Percentiles rank a stretch among this genome's conserved stretches.
Evolutionary conservation across 495 filamentous ascomycete genomes (phyloP).

Genomic region (Saxispiralis lemnorum): DNA sequence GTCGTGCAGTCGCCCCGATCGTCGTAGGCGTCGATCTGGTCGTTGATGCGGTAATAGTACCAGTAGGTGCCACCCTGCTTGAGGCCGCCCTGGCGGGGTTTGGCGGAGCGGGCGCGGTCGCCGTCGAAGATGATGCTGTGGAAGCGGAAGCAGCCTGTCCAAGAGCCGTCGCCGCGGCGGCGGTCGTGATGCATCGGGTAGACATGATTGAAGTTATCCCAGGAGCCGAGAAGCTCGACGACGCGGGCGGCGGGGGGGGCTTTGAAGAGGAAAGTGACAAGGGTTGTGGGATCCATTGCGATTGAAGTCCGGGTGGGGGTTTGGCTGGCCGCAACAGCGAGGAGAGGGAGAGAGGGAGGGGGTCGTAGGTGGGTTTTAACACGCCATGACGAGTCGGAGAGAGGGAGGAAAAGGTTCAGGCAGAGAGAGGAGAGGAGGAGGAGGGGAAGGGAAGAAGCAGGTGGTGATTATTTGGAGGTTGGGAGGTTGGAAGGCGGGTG

Average conservation of each 20-base stretch:
- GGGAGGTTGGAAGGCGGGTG: too few relatives aligned
- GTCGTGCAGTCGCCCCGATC: slow-evolving; percentile 51
- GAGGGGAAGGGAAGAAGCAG: too few relatives aligned
- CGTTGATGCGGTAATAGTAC: slow-evolving; percentile 78
- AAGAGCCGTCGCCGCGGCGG: slow-evolving; percentile 50
- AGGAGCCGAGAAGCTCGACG: slow-evolving; percentile 72
- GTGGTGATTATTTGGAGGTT: too few relatives aligned
- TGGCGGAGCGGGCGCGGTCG: slow-evolving; percentile 30
- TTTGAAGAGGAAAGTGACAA: slow-evolving; percentile 29
- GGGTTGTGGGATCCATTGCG: slow-evolving; percentile 21
- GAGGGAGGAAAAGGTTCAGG: too few relatives aligned
- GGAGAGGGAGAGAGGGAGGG: too few relatives aligned
- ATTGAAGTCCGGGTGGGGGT: too few relatives aligned
- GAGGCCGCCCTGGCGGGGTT: slow-evolving; percentile 55
- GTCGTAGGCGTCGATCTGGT: slow-evolving; percentile 56
- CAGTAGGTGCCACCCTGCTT: slow-evolving; percentile 90
- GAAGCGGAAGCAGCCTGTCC: slow-evolving; percentile 73
- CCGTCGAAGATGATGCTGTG: slow-evolving; percentile 73
- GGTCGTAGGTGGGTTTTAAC: too few relatives aligned
- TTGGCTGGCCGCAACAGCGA: too few relatives aligned
- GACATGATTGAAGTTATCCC: slow-evolving; percentile 70
- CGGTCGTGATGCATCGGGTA: slow-evolving; percentile 66
- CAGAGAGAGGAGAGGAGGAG: too few relatives aligned
- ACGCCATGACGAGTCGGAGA: too few relatives aligned
- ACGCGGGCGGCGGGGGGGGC: slow-evolving; percentile 48